Percentiles rank a stretch among this genome's conserved stretches.
Evolutionary conservation across 148 eudicot species (phyloP).

Genomic region (Amaranthus palmeri): DNA sequence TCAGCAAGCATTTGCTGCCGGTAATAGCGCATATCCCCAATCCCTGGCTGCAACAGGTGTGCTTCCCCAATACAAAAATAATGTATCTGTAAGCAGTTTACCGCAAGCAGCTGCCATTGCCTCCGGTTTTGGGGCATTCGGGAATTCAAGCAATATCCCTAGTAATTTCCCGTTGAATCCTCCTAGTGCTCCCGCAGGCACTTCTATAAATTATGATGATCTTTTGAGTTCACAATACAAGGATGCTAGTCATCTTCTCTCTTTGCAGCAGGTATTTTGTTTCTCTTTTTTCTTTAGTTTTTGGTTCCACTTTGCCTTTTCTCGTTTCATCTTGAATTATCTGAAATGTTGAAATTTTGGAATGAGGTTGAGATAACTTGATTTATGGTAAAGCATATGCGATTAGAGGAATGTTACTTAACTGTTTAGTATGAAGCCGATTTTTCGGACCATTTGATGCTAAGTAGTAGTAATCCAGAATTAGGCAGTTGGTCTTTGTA

Average conservation of each 20-base stretch:
- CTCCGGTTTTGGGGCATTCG: constrained; percentile 82
- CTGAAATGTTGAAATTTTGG: background rate
- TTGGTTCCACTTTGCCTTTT: background rate
- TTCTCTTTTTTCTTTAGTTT: background rate
- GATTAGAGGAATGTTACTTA: background rate
- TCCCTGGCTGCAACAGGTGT: constrained; percentile 47
- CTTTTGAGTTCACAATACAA: constrained; percentile 67
- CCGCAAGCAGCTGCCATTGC: constrained; percentile 77
- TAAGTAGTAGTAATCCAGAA: background rate
- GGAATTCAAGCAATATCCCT: constrained; percentile 59
- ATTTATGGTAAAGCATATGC: background rate
- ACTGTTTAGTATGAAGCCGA: background rate
- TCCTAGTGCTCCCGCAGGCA: constrained; percentile 62
- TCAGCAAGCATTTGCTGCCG: constrained; percentile 71
- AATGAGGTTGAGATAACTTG: background rate
- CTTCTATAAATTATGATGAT: constrained; percentile 63
- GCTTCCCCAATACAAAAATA: constrained; percentile 78
- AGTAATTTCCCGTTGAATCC: constrained; percentile 63
- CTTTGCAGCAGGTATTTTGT: constrained; percentile 75
- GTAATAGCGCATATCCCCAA: constrained; percentile 70
- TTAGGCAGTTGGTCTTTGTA: too few species aligned
- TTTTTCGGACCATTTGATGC: background rate
- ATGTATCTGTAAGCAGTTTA: constrained; percentile 56
- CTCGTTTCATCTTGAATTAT: background rate
- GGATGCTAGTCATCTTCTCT: constrained; percentile 65